Conservation (phyloP, 2,329 filamentous ascomycete species). For the Nemania serpens region DNA sequence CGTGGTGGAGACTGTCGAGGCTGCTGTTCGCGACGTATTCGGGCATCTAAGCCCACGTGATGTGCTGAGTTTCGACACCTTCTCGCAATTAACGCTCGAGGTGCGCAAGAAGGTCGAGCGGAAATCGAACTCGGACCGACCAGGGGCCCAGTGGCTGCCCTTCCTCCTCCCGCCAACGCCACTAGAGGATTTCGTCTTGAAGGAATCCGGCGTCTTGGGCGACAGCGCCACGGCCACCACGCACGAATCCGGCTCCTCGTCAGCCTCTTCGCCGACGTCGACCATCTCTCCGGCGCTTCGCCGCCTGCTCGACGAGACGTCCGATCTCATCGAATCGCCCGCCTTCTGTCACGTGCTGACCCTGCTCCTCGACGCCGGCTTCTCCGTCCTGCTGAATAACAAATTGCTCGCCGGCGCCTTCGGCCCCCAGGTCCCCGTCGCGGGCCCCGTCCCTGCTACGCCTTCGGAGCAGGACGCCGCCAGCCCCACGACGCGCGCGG, state of each 20-base stretch:
- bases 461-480: background rate
- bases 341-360: slow-evolving; percentile 86
- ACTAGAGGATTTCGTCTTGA: slow-evolving; percentile 82
- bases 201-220: slow-evolving; percentile 78
- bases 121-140: slow-evolving; percentile 46
- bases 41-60: slow-evolving; percentile 88
- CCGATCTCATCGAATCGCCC: slow-evolving; percentile 93
- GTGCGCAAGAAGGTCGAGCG: slow-evolving; percentile 87
- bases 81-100: slow-evolving; percentile 80
- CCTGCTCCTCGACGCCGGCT: slow-evolving; percentile 83
- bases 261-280: slow-evolving; percentile 36
- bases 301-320: slow-evolving; percentile 90
- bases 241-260: slow-evolving; percentile 14
- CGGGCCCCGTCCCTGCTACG: slow-evolving; percentile 43
- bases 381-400: slow-evolving; percentile 79
- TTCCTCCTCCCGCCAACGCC: slow-evolving; percentile 80
- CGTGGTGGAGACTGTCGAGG: slow-evolving; percentile 78
- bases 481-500: slow-evolving; percentile 29
- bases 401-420: slow-evolving; percentile 82
- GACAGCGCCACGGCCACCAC: slow-evolving; percentile 50
- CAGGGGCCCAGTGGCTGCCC: slow-evolving; percentile 73
- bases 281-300: slow-evolving; percentile 65
- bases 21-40: slow-evolving; percentile 88
- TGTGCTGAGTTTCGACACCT: slow-evolving; percentile 77
- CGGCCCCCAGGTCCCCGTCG: slow-evolving; percentile 43